A percentile compares a stretch with the other conserved stretches of the same genome.
Evolutionary conservation across 1,139 yeast genomes (phyloP).

Genomic region (Protomyces gravidus): DNA sequence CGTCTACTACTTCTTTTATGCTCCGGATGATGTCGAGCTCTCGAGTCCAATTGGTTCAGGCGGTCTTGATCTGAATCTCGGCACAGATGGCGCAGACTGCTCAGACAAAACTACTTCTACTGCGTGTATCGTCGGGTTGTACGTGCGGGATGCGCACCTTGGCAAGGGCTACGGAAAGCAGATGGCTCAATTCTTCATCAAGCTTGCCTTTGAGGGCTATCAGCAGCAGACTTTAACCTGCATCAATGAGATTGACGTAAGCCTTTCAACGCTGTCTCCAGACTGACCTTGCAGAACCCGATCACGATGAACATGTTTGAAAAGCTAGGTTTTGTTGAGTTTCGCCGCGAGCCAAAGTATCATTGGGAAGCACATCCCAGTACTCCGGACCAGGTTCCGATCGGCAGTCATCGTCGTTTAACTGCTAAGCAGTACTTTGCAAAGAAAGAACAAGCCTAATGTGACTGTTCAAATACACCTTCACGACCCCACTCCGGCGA

Average conservation of each 20-base stretch:
- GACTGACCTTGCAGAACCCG: constrained; percentile 1
- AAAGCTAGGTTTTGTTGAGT: constrained; percentile 7
- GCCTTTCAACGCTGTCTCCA: neutral
- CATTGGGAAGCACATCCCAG: neutral
- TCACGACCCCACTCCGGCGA: neutral
- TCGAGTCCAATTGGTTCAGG: constrained; percentile 11
- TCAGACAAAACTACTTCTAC: neutral
- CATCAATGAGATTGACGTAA: neutral
- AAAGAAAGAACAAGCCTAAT: neutral
- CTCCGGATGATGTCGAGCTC: neutral
- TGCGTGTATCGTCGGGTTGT: constrained; percentile 14
- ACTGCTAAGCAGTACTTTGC: neutral
- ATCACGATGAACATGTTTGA: constrained; percentile 10
- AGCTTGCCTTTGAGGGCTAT: neutral
- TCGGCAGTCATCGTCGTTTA: constrained; percentile 4
- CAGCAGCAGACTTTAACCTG: neutral
- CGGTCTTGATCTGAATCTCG: constrained; percentile 9
- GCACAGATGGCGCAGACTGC: neutral
- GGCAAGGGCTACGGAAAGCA: neutral
- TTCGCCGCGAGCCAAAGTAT: constrained; percentile 2
- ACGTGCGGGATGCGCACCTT: neutral
- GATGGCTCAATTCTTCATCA: neutral
- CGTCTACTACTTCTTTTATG: constrained; percentile 15
- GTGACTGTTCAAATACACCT: neutral
- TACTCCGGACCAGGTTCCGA: neutral